A percentile compares a stretch with the other conserved stretches of the same genome.
Evolutionary conservation across 108 stramenopile genomes (phyloP).

Genomic region (Stephanodiscus minutulus): DNA sequence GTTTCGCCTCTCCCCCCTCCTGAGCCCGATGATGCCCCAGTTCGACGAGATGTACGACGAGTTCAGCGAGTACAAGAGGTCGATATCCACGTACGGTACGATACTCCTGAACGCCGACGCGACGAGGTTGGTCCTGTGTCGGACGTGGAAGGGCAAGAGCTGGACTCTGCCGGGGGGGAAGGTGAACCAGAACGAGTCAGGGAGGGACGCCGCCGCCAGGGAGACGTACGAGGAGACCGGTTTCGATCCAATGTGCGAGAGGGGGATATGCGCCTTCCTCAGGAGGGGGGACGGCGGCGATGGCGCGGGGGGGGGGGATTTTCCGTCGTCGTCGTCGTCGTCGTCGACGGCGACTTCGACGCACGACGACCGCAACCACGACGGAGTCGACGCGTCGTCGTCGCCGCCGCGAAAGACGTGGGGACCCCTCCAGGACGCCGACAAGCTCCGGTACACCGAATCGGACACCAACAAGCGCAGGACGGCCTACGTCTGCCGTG

Average conservation of each 20-base stretch:
- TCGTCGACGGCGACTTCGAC: background rate
- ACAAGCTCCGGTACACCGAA: slow-evolving; percentile 61
- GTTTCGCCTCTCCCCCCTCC: slow-evolving; percentile 70
- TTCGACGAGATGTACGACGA: slow-evolving; percentile 76
- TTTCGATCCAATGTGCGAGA: slow-evolving; percentile 72
- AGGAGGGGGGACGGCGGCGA: slow-evolving; percentile 28
- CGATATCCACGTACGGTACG: slow-evolving; percentile 83
- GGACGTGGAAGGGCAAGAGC: slow-evolving; percentile 63
- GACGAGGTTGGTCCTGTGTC: slow-evolving; percentile 64
- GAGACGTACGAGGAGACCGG: slow-evolving; percentile 94
- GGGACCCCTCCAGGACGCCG: slow-evolving; percentile 54
- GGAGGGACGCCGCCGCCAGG: slow-evolving; percentile 71
- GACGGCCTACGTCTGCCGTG: slow-evolving; percentile 76
- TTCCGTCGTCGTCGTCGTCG: no score
- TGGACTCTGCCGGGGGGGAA: slow-evolving; percentile 90
- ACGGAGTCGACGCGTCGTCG: background rate
- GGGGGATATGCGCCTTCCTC: slow-evolving; percentile 38
- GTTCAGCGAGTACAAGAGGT: slow-evolving; percentile 74
- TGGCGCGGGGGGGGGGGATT: slow-evolving; percentile 21
- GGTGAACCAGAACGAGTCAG: slow-evolving; percentile 84
- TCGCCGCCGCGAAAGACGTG: slow-evolving; percentile 37
- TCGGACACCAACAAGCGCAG: slow-evolving; percentile 68
- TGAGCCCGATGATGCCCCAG: slow-evolving; percentile 44
- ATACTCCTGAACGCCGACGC: slow-evolving; percentile 68
- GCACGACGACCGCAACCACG: slow-evolving; percentile 4